phyloP scores from a whole-genome alignment of 768 basidiomycete species.

The Ramaria rubella region DNA sequence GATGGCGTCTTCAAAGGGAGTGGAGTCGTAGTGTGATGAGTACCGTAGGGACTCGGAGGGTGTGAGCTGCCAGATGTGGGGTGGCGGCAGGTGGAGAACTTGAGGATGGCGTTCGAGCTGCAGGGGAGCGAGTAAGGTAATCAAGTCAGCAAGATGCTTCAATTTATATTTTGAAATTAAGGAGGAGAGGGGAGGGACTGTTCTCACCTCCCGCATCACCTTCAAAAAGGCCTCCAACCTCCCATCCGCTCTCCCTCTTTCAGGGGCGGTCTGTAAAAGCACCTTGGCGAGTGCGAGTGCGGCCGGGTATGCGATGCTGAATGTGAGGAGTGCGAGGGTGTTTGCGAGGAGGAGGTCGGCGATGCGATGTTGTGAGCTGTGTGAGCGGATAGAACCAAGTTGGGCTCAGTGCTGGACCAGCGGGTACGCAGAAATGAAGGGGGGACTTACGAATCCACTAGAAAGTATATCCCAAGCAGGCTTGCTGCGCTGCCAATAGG shows the following conservation, averaged over 20 bases:
- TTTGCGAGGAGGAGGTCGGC: constrained; percentile 86
- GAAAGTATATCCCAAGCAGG: background rate
- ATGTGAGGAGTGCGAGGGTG: constrained; percentile 69
- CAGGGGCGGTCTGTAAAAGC: constrained; percentile 84
- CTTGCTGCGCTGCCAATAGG: background rate
- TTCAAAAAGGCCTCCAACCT: constrained; percentile 79
- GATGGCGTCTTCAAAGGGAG: constrained; percentile 15
- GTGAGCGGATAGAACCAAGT: background rate
- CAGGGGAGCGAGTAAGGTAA: too few relatives aligned
- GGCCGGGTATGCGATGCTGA: constrained; percentile 78
- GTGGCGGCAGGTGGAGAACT: constrained; percentile 75
- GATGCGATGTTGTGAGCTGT: constrained; percentile 49
- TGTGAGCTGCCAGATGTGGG: constrained; percentile 84
- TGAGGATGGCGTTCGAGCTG: constrained; percentile 82
- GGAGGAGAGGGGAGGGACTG: background rate
- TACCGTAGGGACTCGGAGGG: constrained; percentile 8
- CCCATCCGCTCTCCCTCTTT: constrained; percentile 44
- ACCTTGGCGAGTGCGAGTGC: constrained; percentile 79
- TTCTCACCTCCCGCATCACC: constrained; percentile 70
- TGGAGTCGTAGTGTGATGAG: constrained; percentile 15
- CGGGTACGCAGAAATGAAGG: background rate
- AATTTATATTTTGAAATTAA: background rate
- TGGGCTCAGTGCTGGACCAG: too few relatives aligned
- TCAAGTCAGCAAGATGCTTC: background rate
- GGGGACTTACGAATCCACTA: background rate